Base-by-base conservation (phyloP, 805 yeast species). In the Wickerhamomyces sydowiorum region DNA sequence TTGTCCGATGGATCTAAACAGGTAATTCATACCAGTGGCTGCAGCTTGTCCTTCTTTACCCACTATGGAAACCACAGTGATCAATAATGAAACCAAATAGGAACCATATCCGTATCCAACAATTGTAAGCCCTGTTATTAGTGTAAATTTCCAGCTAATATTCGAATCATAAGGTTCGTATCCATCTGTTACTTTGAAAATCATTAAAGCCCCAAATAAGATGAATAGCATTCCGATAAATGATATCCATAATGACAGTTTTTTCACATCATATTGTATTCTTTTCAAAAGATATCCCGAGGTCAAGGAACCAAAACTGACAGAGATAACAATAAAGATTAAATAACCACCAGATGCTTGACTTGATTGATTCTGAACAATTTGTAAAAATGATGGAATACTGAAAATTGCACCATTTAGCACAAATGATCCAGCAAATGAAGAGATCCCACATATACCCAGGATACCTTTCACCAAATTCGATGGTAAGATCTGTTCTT, bases 1-100 rank as follows among this genome's bases (percentile, higher is more conserved):
- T 31, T 65, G 60, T 5, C 73, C 73, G 36, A 65, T 46, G 1
- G 73, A 67, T 41, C 72, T 57, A 46, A 67, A 67, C 39, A 68
- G 52, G 43, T 66, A 69, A 41, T 62, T 66, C 64, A 69, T 65
- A 27, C 72, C 70, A 3, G 69, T 66, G 15, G 67, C 68, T 6
- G 65, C 47, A 2, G 72, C 72, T 46, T 69, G 73, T 19, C 64
- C 61, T 36, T 61, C 59, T 20, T 56, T 43, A 9, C 72, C 72
- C 20, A 64, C 72, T 21, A 52, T 54, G 3, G 66, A 71, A 21
- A 69, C 66, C 14, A 60, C 65, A 28, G 64, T 49, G 17, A 68
- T 55, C 40, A 67, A 44, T 14, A 67, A 47, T 15, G 67, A 55
- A 23, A 68, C 72, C 21, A 65, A 39, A 34, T 61, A 61, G 28